These are phyloP conservation scores for Globisporangium yorkense DNA, from an alignment of 352 stramenopile genomes.

Conservation along the genomic window DNA sequence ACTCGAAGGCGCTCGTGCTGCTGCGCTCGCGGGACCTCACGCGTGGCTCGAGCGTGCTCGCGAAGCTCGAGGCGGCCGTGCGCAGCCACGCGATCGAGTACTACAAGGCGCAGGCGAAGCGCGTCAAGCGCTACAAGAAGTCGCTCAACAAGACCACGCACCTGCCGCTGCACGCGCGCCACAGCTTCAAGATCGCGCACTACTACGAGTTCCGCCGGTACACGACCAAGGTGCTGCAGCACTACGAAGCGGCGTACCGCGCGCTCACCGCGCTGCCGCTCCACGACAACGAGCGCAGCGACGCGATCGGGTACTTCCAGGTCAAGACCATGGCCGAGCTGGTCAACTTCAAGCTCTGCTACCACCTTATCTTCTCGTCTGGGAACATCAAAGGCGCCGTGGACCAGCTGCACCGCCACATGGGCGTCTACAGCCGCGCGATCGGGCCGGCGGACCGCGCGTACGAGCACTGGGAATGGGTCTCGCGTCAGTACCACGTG, in stretches of 20 bases:
- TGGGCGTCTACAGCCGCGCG: slow-evolving; percentile 50
- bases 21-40: slow-evolving; percentile 59
- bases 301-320: slow-evolving; percentile 37
- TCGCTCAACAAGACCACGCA: slow-evolving; percentile 56
- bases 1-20: slow-evolving; percentile 72
- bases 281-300: slow-evolving; percentile 34
- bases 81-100: slow-evolving; percentile 81
- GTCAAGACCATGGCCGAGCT: slow-evolving; percentile 85
- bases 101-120: slow-evolving; percentile 85
- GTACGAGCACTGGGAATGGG: slow-evolving; percentile 84
- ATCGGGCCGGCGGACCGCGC: slow-evolving; percentile 49
- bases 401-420: slow-evolving; percentile 80
- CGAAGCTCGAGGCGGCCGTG: slow-evolving; percentile 70
- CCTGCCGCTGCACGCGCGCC: slow-evolving; percentile 53
- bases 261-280: slow-evolving; percentile 52
- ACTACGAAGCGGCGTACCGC: slow-evolving; percentile 82
- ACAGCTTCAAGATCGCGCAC: slow-evolving; percentile 87
- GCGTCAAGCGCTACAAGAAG: slow-evolving; percentile 87
- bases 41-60: slow-evolving; percentile 44
- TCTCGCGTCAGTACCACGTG: slow-evolving; percentile 83
- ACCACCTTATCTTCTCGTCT: slow-evolving; percentile 83
- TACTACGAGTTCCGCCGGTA: slow-evolving; percentile 87
- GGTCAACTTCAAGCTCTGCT: slow-evolving; percentile 87
- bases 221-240: slow-evolving; percentile 79
- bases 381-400: slow-evolving; percentile 81